Base-by-base conservation (phyloP, 2,329 filamentous ascomycete species). In the Cytospora piceicola region DNA sequence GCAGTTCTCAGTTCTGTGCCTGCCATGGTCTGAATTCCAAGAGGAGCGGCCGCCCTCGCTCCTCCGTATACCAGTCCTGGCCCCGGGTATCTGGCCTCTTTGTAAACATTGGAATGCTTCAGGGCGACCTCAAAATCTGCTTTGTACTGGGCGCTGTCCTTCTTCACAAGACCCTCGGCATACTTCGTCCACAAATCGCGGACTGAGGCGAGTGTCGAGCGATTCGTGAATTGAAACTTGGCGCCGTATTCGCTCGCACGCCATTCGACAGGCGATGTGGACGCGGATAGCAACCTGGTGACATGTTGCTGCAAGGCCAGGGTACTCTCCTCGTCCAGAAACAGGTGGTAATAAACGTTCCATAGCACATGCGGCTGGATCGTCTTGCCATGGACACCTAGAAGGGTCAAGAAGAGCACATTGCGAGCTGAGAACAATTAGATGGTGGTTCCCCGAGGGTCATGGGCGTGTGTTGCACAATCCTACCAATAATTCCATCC, bases 321-420 rank as follows among this genome's bases (percentile, higher is more conserved):
- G 0, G 79, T 69, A 3, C 80, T 75, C 3, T 72, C 54, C 0
- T 75, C 67, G 57, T 80, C 77, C 6, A 89, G 67, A 46, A 78
- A 79, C 4, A 84, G 70, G 68, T 87, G 78, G 72, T 87, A 87
- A 73, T 85, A 89, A 42, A 85, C 74, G 64, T 83, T 79, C 85
- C 85, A 88, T 4, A 83, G 73, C 9, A 70, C 61, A 2, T 77
- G 72, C 1, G 67, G 59, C 15, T 71, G 66, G 30, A 72, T 51
- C 27, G 68, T 69, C 0, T 74, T 65, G 8, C 72, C 65, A 32
- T 76, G 70, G n/a, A 84, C 82, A 8, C 83, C 58, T 49, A 88
- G 72, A 2, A 88, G 72, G 0, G 81, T 82, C 36, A 86, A 75
- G 0, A 87, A 73, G 3, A 88, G 68, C 34, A 83, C 72, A 71